These are phyloP conservation scores for Lachnellula arida DNA, from an alignment of 2,329 filamentous ascomycete species.

Conservation along the genomic window DNA sequence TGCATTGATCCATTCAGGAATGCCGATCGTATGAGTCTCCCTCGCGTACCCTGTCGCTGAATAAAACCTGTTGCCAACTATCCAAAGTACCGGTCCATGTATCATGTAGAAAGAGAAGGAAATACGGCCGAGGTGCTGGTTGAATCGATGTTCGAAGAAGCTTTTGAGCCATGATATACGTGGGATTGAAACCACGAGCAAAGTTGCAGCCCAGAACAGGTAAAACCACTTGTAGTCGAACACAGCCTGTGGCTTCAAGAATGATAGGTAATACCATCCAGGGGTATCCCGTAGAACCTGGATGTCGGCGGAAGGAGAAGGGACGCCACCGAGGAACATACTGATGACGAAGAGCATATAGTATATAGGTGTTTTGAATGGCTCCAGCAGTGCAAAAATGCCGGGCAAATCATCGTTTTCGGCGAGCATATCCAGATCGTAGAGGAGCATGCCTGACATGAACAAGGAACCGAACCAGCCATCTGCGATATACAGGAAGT, in stretches of 20 bases:
- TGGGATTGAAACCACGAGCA: constrained; percentile 51
- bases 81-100: constrained; percentile 57
- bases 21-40: constrained; percentile 43
- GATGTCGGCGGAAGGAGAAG: constrained; percentile 44
- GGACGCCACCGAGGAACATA: constrained; percentile 56
- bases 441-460: constrained; percentile 54
- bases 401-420: constrained; percentile 44
- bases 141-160: constrained; percentile 55
- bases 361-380: constrained; percentile 46
- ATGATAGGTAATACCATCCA: constrained; percentile 38
- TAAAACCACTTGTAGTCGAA: constrained; percentile 66
- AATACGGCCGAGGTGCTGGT: constrained; percentile 58
- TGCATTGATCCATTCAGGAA: constrained; percentile 53
- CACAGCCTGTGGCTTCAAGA: constrained; percentile 35
- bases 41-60: constrained; percentile 53
- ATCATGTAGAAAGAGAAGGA: constrained; percentile 61
- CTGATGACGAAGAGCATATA: constrained; percentile 47
- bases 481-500: constrained; percentile 63
- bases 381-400: constrained; percentile 42
- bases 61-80: constrained; percentile 59
- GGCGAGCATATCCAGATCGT: constrained; percentile 54
- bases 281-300: constrained; percentile 48
- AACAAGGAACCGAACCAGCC: constrained; percentile 59
- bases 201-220: constrained; percentile 55
- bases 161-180: constrained; percentile 53